Evolutionary conservation across 176 grass and related monocot species (phyloP), one percentile per base, ranked within the genome.

Genomic region (Chloris gayana): DNA sequence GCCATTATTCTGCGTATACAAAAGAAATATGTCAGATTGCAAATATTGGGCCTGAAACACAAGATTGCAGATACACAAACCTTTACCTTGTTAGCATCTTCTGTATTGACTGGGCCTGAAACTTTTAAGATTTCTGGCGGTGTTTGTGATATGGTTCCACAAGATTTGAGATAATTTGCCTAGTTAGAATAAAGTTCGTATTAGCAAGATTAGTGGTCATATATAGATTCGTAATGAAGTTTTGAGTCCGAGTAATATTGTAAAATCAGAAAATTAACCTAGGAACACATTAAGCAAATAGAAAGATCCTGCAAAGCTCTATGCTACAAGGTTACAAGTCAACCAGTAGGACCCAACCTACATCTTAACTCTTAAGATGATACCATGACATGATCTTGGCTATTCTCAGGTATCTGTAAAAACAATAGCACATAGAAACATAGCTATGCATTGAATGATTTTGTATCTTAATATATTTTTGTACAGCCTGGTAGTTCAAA

Each of bases 111-210:
- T 76, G 72, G 26, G 22, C 39, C 72, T 42, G 45, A 72, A 22
- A 13, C n/a, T 74, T 86, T 33, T 4, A 34, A 13, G 49, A 93
- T 82, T 70, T 95, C 90, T 26, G 74, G 57, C 45, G 86, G 92
- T 24, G 79, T 95, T 87, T 95, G 75, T 39, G 25, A 65, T 72
- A 92, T 92, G 12, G 86, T 35, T 4, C 89, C 92, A 72, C 88
- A 95, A 4, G 87, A 88, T 80, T 93, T 99, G 37, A 95, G 83
- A 80, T 93, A 87, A 35, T 91, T 89, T 57, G 75, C 88, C 90
- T 94, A 73, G 46, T 76, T 60, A 87, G 7, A 82, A 66, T 37
- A 64, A 69, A 69, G 1, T 3, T 61, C 3, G 30, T 41, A 13
- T 83, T 15, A 79, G 4, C 1, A 9, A 49, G 7, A 60, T 68